Evolutionary conservation across 139 green algal species (phyloP), one percentile per base, ranked within the genome.

Genomic region (Desmodesmus armatus): DNA sequence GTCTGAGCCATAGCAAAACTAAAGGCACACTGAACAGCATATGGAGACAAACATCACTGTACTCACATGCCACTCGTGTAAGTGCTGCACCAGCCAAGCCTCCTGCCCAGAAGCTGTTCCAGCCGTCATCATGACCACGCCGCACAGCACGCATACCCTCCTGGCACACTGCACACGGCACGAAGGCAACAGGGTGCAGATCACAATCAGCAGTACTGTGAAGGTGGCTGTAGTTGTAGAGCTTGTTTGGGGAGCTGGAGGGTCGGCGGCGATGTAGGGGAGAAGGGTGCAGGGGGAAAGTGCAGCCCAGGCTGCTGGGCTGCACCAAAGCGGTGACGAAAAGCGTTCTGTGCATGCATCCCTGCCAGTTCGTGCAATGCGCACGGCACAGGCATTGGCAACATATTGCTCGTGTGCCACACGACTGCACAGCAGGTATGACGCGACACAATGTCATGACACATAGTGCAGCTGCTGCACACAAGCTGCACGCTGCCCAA

Each of bases 91-190:
- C n/a, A n/a, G n/a, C n/a, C n/a, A n/a, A n/a, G n/a, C n/a, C n/a
- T n/a, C n/a, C n/a, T n/a, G n/a, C n/a, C n/a, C n/a, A n/a, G n/a
- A 77, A 77, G 69, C 69, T 77, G 69, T 77, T 77, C 69, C 69
- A 77, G 5, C 39, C 69, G 19, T 77, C 69, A 9, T 35, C 19
- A 25, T 77, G 25, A 33, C 69, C 69, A 25, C 27, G 23, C 0
- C 69, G 69, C 37, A 33, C 25, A 25, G 69, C 69, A 53, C 69
- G 69, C 37, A 77, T 39, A 35, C 39, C 69, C 23, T 77, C 69
- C 69, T 77, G 69, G 40, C 69, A 77, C 69, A 77, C 69, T 77
- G 69, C 69, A 37, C 9, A 1, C 3, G 39, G 2, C 27, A 39
- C 21, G 31, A 39, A 7, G 31, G 66, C 66, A 49, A 35, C 37